phyloP scores from a whole-genome alignment of 495 filamentous ascomycete genomes.

The Tuber microsphaerosporum region DNA sequence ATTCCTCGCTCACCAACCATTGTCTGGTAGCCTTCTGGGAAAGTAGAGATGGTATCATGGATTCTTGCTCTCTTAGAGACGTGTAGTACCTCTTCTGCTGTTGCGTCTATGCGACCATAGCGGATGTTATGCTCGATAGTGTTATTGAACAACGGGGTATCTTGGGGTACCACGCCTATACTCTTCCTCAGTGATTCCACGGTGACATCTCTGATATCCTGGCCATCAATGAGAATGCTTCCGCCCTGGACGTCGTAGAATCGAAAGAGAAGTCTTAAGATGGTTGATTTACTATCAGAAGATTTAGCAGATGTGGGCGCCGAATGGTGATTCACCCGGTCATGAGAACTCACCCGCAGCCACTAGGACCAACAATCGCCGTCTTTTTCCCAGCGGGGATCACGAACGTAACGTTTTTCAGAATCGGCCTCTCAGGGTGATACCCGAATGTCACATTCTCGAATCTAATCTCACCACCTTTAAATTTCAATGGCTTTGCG shows the following conservation, averaged over 20 bases:
- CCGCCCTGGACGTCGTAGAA: slow-evolving; percentile 88
- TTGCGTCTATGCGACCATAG: slow-evolving; percentile 81
- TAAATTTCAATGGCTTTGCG: slow-evolving; percentile 64
- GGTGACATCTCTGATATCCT: slow-evolving; percentile 77
- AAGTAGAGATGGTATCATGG: slow-evolving; percentile 66
- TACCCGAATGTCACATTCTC: slow-evolving; percentile 96
- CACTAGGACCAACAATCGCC: slow-evolving; percentile 88
- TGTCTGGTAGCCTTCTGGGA: slow-evolving; percentile 82
- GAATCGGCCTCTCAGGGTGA: slow-evolving; percentile 74
- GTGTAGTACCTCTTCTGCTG: slow-evolving; percentile 61
- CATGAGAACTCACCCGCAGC: slow-evolving; percentile 57
- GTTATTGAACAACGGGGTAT: slow-evolving; percentile 94
- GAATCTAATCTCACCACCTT: slow-evolving; percentile 82
- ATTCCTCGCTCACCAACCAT: slow-evolving; percentile 92
- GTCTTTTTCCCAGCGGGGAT: slow-evolving; percentile 95
- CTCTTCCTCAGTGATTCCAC: slow-evolving; percentile 73
- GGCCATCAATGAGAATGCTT: slow-evolving; percentile 82
- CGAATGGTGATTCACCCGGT: not conserved
- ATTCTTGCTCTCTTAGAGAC: slow-evolving; percentile 77
- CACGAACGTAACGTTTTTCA: slow-evolving; percentile 73
- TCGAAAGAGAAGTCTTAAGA: slow-evolving; percentile 82
- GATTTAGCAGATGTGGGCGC: slow-evolving; percentile 2
- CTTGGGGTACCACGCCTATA: slow-evolving; percentile 95
- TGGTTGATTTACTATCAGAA: slow-evolving; percentile 65
- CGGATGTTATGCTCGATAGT: slow-evolving; percentile 90